These are phyloP conservation scores for Penicillium daleae DNA, from an alignment of 495 filamentous ascomycete species.

Conservation along the genomic window DNA sequence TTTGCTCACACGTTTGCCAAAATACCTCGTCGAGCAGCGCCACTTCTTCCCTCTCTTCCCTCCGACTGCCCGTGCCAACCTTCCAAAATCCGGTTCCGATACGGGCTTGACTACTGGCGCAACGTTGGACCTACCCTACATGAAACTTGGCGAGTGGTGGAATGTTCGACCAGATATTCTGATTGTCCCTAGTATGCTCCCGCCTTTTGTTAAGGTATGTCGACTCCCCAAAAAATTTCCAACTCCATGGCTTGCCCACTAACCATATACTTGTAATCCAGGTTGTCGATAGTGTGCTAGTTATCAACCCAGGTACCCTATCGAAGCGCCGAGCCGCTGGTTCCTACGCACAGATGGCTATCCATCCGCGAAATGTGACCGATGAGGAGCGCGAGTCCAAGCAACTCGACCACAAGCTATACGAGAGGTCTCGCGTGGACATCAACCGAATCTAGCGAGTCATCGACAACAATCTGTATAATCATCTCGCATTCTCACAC, in stretches of 20 bases:
- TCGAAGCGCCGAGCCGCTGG: constrained; percentile 80
- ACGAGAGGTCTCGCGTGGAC: constrained; percentile 82
- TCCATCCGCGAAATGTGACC: constrained; percentile 64
- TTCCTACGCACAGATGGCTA: constrained; percentile 75
- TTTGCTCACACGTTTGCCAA: constrained; percentile 66
- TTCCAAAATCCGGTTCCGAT: constrained; percentile 64
- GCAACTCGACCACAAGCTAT: constrained; percentile 71
- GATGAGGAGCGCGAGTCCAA: constrained; percentile 62
- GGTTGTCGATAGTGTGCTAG: constrained; percentile 83
- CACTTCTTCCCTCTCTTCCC: constrained; percentile 92
- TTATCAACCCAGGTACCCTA: constrained; percentile 86
- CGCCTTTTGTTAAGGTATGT: constrained; percentile 83
- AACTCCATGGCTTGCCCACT: constrained; percentile 3
- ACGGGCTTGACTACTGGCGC: constrained; percentile 68
- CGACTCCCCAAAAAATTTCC: not conserved
- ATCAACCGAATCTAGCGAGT: constrained; percentile 69
- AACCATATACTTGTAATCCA: constrained; percentile 31
- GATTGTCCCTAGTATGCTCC: constrained; percentile 79
- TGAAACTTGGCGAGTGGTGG: constrained; percentile 89
- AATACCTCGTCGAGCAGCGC: constrained; percentile 81
- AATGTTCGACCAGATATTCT: constrained; percentile 83
- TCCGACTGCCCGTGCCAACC: constrained; percentile 63
- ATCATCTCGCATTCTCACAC: constrained; percentile 32
- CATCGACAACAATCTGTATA: constrained; percentile 14
- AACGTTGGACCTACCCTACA: constrained; percentile 78